Evolutionary conservation across 305 asterid genomes (phyloP), one percentile per base, ranked within the genome.

Genomic region (Ilex paraguariensis): DNA sequence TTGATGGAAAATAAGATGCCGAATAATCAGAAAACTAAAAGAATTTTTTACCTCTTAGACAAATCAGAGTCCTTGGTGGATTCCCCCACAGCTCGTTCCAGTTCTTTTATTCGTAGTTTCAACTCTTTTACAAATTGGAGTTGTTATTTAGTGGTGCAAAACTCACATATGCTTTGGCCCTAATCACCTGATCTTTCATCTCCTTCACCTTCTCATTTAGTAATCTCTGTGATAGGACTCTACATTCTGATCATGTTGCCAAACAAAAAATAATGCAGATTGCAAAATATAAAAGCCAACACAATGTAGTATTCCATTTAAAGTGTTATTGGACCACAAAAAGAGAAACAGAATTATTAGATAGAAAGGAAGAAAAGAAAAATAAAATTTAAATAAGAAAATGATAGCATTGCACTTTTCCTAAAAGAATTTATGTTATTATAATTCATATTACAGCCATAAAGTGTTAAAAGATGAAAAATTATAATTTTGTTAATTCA

Each of bases 101-200:
- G 64, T 71, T 88, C 98, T 76, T 81, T 92, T 32, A 89, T 74
- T 73, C 97, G 88, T 54, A 87, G 67, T 79, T 76, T 88, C 82
- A 92, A 78, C 82, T 84, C 98, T 79, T 77, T 92, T 66, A 81
- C 86, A 65, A 87, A 63, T 73, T 87, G 96, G 95, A 84, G 66
- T 75, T 88, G 74, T 88, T 82, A 73, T 70, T 83, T 70, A 81
- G 67, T 31, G 88, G 84, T 33, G 82, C 69, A 60, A 91, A 82
- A 71, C 56, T 82, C 67, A 87, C 60, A 77, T 87, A 91, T 31
- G 76, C 82, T 74, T 73, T 91, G 56, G 91, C 97, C 84, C 93
- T 82, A 60, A 91, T 76, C 72, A 88, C 71, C 77, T 83, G 95
- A 74, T 88, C 98, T 77, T 79, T 88, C 85, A 88, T 87, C 85